Base-by-base conservation (phyloP, 805 yeast species). In the Saturnispora mendoncae region DNA sequence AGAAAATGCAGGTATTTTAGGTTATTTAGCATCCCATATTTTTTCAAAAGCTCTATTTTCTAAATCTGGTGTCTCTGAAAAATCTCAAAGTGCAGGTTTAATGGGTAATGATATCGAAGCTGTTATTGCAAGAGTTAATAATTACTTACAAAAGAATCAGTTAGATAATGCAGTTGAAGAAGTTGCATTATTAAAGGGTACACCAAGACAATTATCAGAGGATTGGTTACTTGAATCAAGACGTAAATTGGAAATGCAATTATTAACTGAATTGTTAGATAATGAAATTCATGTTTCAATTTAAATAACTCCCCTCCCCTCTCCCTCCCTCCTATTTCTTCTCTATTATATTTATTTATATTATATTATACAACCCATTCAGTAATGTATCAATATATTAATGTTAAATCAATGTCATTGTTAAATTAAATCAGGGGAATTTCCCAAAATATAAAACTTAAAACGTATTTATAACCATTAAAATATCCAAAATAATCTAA, bases 141-240 rank as follows among this genome's bases (percentile, higher is more conserved):
- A 79, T 43, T 76, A 83, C 51, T 69, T 90, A 56, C 66, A 74
- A 35, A 76, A 81, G 53, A 87, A 90, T 44, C 78, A 83, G 47
- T 72, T 92, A 52, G 86, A 82, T 57, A 73, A 73, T 46, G 98
- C 98, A 13, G 94, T 92, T 21, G 95, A 88, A 58, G 96, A 88
- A 62, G 92, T 82, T 41, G 80, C 94, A 48, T 72, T 76, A 49
- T 72, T 92, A 63, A 83, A 84, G 63, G 97, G 97, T 31, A 85
- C 95, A 95, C 76, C 92, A 28, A 80, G 94, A 71, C 75, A 75
- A 57, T 71, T 92, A 52, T 92, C 97, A 29, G 76, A 78, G 52
- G 96, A 86, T 59, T 92, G 97, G 97, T 76, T 92, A 26, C 67
- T 68, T 24, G 94, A 86, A 60, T 86, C 92, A 36, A 79, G 97